Conservation (phyloP, 495 filamentous ascomycete genomes). For the Penicillium tannophilum region DNA sequence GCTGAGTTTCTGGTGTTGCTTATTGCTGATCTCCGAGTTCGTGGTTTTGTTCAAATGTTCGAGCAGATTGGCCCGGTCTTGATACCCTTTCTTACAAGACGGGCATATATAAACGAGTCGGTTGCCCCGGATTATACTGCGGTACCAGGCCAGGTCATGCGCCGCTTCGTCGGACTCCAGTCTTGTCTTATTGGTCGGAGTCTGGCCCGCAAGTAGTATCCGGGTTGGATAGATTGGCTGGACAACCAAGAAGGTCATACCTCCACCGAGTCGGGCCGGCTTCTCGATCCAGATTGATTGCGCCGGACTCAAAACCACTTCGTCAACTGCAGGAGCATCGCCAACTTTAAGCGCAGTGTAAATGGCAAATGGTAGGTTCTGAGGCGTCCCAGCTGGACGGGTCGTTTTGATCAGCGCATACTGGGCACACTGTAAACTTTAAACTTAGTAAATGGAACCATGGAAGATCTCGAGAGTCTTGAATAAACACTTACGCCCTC, state of each 20-base stretch:
- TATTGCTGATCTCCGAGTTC: neutral
- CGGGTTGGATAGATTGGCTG: conserved; percentile 4
- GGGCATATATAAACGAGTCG: conserved; percentile 1
- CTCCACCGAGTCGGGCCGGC: neutral
- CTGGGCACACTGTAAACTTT: neutral
- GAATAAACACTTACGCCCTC: neutral
- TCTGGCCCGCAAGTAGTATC: neutral
- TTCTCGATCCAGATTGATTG: conserved; percentile 2
- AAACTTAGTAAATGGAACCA: neutral
- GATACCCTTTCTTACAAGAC: conserved; percentile 2
- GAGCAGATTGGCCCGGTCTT: neutral
- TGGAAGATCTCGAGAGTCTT: neutral
- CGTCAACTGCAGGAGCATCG: neutral
- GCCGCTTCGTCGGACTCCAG: neutral
- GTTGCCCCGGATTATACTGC: neutral
- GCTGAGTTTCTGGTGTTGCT: neutral
- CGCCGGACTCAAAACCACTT: neutral
- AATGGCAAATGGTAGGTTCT: conserved; percentile 1
- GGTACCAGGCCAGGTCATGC: conserved; percentile 1
- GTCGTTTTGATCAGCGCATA: conserved; percentile 3
- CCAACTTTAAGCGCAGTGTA: neutral
- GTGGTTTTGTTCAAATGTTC: conserved; percentile 6
- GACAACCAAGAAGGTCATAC: conserved; percentile 2
- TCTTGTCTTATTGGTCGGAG: neutral
- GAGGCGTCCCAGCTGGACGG: neutral